A percentile compares a stretch with the other conserved stretches of the same genome.
These are phyloP conservation scores for Fusarium papillatum DNA, from an alignment of 2,329 filamentous ascomycete species.

Conservation along the genomic window DNA sequence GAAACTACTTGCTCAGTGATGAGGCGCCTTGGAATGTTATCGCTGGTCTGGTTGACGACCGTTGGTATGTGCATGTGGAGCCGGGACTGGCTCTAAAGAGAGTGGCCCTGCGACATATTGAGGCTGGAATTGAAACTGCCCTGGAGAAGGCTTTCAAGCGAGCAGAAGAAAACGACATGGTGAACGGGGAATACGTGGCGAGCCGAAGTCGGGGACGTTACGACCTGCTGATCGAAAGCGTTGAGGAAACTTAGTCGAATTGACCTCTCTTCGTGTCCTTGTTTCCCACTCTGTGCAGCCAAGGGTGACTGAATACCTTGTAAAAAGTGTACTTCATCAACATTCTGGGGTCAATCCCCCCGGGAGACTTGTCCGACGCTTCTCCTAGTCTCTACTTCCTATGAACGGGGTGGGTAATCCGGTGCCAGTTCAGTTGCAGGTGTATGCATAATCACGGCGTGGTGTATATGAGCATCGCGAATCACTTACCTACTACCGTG, in stretches of 20 bases:
- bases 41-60: conserved; percentile 52
- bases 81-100: conserved; percentile 50
- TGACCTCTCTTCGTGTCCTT: background rate
- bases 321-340: background rate
- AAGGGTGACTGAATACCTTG: background rate
- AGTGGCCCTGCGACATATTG: conserved; percentile 54
- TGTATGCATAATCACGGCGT: background rate
- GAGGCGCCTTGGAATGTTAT: conserved; percentile 50
- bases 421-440: background rate
- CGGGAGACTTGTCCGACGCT: background rate
- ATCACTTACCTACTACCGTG: background rate
- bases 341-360: background rate
- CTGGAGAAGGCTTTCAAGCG: conserved; percentile 76
- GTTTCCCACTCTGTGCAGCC: background rate
- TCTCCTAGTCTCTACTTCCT: background rate
- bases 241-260: conserved; percentile 33
- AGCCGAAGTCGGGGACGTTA: conserved; percentile 41
- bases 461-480: background rate
- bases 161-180: conserved; percentile 84
- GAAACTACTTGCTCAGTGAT: conserved; percentile 66
- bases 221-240: conserved; percentile 44
- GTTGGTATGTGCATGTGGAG: conserved; percentile 56
- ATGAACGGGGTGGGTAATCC: background rate
- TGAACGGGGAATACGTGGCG: conserved; percentile 85
- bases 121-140: conserved; percentile 59